Conservation (phyloP, 345 rosid species). For the Salix viminalis region DNA sequence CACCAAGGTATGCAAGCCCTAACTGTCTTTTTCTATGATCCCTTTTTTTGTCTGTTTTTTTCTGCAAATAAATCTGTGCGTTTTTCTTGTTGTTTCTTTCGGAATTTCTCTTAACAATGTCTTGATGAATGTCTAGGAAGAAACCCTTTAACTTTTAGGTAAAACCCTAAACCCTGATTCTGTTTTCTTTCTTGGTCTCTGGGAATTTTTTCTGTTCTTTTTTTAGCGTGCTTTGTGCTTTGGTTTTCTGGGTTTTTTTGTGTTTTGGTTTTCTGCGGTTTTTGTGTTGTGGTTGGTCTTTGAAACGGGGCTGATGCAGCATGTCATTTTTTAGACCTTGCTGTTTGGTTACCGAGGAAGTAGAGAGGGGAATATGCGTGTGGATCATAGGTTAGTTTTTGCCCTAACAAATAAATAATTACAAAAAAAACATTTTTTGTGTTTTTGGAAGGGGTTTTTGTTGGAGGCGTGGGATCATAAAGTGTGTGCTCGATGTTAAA, state of each 20-base stretch:
- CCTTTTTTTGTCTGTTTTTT: neutral
- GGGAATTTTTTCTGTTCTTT: no score
- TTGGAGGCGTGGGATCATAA: neutral
- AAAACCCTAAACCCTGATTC: neutral
- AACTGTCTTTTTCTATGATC: neutral
- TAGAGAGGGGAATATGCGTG: neutral
- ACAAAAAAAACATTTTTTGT: neutral
- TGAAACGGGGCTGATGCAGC: neutral
- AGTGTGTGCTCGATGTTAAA: neutral
- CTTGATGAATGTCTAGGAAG: neutral
- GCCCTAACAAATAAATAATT: neutral
- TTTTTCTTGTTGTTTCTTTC: neutral
- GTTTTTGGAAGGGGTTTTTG: neutral
- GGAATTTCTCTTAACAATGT: neutral
- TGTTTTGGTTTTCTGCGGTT: neutral
- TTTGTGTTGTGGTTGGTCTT: neutral
- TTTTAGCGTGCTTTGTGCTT: neutral
- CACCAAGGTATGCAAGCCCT: neutral
- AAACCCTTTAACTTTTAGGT: neutral
- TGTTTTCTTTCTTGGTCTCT: no score
- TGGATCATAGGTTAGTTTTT: neutral
- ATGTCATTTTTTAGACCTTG: neutral
- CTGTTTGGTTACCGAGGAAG: neutral
- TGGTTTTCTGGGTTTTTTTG: neutral
- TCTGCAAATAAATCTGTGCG: neutral